Conservation (phyloP, 2,329 filamentous ascomycete genomes). For the Periconia digitata region DNA sequence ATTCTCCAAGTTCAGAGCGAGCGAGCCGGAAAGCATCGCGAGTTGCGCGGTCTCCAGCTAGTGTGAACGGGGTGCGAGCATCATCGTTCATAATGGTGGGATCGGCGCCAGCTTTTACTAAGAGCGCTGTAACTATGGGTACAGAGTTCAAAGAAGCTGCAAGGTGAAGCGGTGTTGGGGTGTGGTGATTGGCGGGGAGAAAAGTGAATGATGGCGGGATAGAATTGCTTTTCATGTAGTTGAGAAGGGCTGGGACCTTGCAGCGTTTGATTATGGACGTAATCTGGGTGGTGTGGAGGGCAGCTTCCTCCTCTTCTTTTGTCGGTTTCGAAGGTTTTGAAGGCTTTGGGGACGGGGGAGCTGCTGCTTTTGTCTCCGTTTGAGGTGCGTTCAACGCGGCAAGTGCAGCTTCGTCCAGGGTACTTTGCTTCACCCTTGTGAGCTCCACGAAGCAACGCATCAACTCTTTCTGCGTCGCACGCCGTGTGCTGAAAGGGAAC, state of each 20-base stretch:
- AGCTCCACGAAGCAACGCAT: slow-evolving; percentile 94
- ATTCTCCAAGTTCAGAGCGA: slow-evolving; percentile 77
- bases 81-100: slow-evolving; percentile 66
- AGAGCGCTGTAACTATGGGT: slow-evolving; percentile 73
- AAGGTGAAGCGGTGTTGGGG: slow-evolving; percentile 81
- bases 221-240: slow-evolving; percentile 77
- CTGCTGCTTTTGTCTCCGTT: slow-evolving; percentile 45
- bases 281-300: slow-evolving; percentile 85
- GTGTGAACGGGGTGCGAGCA: slow-evolving; percentile 82
- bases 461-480: slow-evolving; percentile 90
- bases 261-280: slow-evolving; percentile 86
- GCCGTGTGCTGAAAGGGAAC: slow-evolving; percentile 89
- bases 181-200: slow-evolving; percentile 71
- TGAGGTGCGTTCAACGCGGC: slow-evolving; percentile 49
- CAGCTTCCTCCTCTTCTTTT: slow-evolving; percentile 80
- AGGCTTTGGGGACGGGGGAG: slow-evolving; percentile 31
- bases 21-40: slow-evolving; percentile 91
- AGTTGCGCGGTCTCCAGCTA: slow-evolving; percentile 81
- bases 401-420: slow-evolving; percentile 69
- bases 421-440: slow-evolving; percentile 82
- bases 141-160: slow-evolving; percentile 80
- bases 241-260: slow-evolving; percentile 82
- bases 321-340: slow-evolving; percentile 64
- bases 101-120: slow-evolving; percentile 73
- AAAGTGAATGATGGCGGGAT: slow-evolving; percentile 75